Base-by-base conservation (phyloP, 306 rosid species). In the Prunus fruticosa region DNA sequence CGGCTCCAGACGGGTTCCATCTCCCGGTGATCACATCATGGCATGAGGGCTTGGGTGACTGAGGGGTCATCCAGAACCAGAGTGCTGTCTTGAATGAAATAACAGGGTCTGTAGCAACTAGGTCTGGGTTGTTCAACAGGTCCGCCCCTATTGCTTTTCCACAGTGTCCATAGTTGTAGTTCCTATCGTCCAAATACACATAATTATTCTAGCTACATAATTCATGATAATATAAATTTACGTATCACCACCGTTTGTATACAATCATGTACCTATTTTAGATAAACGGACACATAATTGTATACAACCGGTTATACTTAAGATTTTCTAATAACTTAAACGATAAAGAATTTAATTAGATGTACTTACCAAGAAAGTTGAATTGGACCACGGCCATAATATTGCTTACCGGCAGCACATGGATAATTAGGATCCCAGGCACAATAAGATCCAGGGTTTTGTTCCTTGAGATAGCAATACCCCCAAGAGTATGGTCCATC, bases 21-120 rank as follows among this genome's bases (percentile, higher is more conserved):
- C 0, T 71, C 2, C 86, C 84, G 0, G 45, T 78, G 58, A 91
- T 87, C 20, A 89, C 93, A 73, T 89, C 77, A 22, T 91, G 96
- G 79, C 90, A 64, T 2, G 93, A 91, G 3, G 97, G 97, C 81
- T 91, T 91, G 76, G 82, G 86, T 49, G 56, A 80, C 28, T 89
- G 93, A 28, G 88, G 58, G 10, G 92, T 91, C 93, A 91, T 89
- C 97, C 97, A 91, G 53, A 91, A 91, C 96, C 93, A 91, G 8
- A 91, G 6, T 13, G 93, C 93, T 11, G 93, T 79, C 74, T 81
- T 91, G 83, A 91, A 91, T 11, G 96, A 77, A 8, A 84, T 69
- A 0, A 53, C 53, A 5, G 93, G 27, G 50, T 87, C 67, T 4
- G 88, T 76, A 8, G 91, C 82, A 0, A 91, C 93, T 6, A 79